phyloP scores from a whole-genome alignment of 2,329 filamentous ascomycete genomes.

The Ramularia endophylla region DNA sequence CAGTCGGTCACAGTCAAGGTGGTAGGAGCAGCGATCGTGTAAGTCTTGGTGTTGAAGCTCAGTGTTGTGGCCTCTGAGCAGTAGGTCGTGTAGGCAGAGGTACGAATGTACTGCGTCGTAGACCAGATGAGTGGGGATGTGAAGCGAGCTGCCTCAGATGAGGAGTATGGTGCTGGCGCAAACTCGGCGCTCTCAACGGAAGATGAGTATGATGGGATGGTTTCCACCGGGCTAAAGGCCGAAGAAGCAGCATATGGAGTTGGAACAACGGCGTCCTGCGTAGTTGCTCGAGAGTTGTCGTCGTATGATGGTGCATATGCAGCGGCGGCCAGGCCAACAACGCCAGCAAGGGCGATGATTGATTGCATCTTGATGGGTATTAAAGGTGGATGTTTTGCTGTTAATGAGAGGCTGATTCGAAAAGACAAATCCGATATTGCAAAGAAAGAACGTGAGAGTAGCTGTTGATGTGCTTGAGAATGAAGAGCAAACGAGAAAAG shows the following conservation, averaged over 20 bases:
- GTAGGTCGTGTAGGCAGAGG: slow-evolving; percentile 14
- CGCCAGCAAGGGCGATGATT: neutral
- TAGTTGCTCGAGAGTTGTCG: neutral
- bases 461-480: neutral
- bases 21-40: slow-evolving; percentile 19
- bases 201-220: neutral
- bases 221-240: neutral
- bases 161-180: neutral
- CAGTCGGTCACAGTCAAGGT: slow-evolving; percentile 18
- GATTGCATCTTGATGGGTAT: slow-evolving; percentile 1
- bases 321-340: slow-evolving; percentile 1
- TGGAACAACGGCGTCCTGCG: neutral
- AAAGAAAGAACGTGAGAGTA: neutral
- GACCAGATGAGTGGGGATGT: too few species aligned
- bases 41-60: slow-evolving; percentile 19
- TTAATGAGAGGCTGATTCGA: neutral
- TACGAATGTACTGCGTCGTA: too few species aligned
- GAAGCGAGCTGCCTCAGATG: too few species aligned
- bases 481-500: neutral
- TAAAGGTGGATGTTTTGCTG: neutral
- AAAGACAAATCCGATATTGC: neutral
- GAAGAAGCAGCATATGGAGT: neutral
- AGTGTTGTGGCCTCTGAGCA: slow-evolving; percentile 22
- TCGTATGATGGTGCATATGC: neutral
- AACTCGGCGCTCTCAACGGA: neutral